Percentiles rank a stretch among this genome's conserved stretches.
Conservation (phyloP, 345 rosid genomes). For the Balakata baccata region DNA sequence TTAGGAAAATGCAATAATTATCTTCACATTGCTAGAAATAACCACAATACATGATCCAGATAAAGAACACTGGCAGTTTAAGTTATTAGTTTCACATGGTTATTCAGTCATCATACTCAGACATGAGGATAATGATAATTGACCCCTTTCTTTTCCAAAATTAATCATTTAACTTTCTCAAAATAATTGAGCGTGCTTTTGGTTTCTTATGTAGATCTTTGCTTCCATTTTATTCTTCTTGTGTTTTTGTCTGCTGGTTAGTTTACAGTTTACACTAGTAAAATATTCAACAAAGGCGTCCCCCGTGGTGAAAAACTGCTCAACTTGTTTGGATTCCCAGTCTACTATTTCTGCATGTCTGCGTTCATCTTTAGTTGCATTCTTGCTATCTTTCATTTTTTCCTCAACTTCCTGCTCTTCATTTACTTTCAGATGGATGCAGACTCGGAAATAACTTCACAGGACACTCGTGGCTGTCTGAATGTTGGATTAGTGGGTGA, state of each 20-base stretch:
- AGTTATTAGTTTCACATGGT: neutral
- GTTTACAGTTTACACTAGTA: neutral
- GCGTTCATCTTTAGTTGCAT: neutral
- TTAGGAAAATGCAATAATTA: neutral
- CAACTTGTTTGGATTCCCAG: neutral
- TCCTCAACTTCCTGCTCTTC: neutral
- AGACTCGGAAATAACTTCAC: constrained; percentile 22
- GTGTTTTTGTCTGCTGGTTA: neutral
- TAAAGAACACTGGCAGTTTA: neutral
- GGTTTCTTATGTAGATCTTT: neutral
- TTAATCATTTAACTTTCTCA: neutral
- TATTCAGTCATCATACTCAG: neutral
- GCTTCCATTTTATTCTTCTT: neutral
- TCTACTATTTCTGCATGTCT: neutral
- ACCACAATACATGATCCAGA: neutral
- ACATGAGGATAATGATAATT: neutral
- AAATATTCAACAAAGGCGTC: neutral
- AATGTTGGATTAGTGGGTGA: constrained; percentile 29
- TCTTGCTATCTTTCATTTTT: neutral
- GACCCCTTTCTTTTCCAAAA: neutral
- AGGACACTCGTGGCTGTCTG: constrained; percentile 13
- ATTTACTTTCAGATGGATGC: constrained; percentile 40
- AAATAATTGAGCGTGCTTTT: neutral
- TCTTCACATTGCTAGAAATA: neutral
- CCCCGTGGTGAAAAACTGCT: neutral